A percentile compares a stretch with the other conserved stretches of the same genome.
Evolutionary conservation across 441 rosid genomes (phyloP).

Genomic region (Capsella rubella): DNA sequence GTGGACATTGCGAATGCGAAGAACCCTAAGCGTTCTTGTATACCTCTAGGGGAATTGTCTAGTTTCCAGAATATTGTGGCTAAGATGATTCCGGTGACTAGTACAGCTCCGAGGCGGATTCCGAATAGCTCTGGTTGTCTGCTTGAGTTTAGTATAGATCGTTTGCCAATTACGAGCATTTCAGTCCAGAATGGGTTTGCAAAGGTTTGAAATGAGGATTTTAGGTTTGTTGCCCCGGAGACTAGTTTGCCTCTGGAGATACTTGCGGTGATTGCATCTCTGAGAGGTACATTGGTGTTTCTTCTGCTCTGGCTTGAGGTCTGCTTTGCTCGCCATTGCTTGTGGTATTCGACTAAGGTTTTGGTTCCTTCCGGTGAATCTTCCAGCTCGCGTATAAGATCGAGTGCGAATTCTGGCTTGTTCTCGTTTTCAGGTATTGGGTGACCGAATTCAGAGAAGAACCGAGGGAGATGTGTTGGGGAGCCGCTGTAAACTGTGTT

Average conservation of each 20-base stretch:
- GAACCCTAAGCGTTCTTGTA: constrained; percentile 82
- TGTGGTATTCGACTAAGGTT: constrained; percentile 66
- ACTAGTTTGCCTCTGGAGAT: constrained; percentile 70
- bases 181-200: constrained; percentile 84
- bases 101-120: constrained; percentile 74
- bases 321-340: constrained; percentile 54
- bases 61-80: constrained; percentile 78
- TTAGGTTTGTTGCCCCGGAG: constrained; percentile 57
- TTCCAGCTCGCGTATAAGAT: constrained; percentile 74
- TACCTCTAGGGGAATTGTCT: constrained; percentile 83
- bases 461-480: constrained; percentile 50
- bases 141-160: constrained; percentile 70
- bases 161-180: constrained; percentile 68
- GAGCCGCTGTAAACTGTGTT: constrained; percentile 67
- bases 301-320: constrained; percentile 31
- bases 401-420: constrained; percentile 71
- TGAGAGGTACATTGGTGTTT: constrained; percentile 52
- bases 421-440: constrained; percentile 75
- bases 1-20: constrained; percentile 90
- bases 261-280: constrained; percentile 64
- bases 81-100: constrained; percentile 70
- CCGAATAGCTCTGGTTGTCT: constrained; percentile 85
- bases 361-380: constrained; percentile 68
- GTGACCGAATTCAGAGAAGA: constrained; percentile 66
- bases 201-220: constrained; percentile 62